Base-by-base conservation (phyloP, 768 basidiomycete genomes). In the Leccinum uliginosum region DNA sequence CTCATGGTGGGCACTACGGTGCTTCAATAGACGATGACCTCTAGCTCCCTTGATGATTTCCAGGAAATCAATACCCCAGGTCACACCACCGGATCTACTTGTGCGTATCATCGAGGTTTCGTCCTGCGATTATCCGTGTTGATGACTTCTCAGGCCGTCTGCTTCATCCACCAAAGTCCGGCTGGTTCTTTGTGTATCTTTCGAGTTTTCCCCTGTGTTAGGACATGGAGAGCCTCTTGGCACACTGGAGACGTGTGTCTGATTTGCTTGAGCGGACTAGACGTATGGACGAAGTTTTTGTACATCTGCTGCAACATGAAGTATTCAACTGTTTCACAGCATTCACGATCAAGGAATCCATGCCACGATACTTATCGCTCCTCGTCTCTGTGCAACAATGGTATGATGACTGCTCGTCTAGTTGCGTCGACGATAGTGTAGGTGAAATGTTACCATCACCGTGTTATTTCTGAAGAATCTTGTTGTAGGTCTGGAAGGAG, bases 51-150 rank as follows among this genome's bases (percentile, higher is more conserved):
- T 32, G n/a, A 5, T 32, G 14, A 5, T 29, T 24, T 12, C 17
- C 53, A 85, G 82, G 91, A 93, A 75, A 81, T 93, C 51, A 91
- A 93, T 66, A 88, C 82, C 2, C 93, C 92, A 1, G 92, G 91
- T 0, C 93, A 93, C 69, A 89, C 90, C 3, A 54, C 5, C 6
- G 2, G 7, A 40, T 57, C 6, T 32, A 34, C 2, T 7, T 57
- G 56, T 57, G 12, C 0, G 56, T 2, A n/a, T 23, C 4, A 23
- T 1, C 7, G 26, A 43, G 8, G 40, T 43, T 21, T 21, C 11
- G 15, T 34, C 8, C 12, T 3, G 4, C 14, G 9, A 21, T 62
- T 21, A 32, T 46, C 24, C 3, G 3, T 43, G n/a, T 34, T 26
- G 4, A 14, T 14, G 8, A 59, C 65, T 3, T 17, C 4, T 2